phyloP scores from a whole-genome alignment of 179 eudicot species.

The Vitellaria paradoxa region DNA sequence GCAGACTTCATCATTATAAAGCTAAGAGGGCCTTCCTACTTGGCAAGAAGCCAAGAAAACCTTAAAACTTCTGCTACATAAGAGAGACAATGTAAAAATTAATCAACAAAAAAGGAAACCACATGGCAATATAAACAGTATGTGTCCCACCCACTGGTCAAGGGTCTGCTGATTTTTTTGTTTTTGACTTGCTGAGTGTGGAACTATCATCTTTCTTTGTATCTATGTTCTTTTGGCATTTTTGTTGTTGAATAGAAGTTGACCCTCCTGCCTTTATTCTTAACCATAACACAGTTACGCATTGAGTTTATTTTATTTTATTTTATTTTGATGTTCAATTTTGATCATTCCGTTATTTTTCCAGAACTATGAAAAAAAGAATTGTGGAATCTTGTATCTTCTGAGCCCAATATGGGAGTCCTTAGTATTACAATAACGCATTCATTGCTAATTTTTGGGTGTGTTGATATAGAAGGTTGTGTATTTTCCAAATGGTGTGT shows the following conservation, averaged over 20 bases:
- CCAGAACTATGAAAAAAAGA: neutral
- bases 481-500: conserved; percentile 73
- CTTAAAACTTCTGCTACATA: neutral
- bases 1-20: neutral
- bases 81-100: neutral
- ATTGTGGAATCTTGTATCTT: neutral
- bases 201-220: neutral
- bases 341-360: conserved; percentile 1
- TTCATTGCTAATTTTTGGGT: neutral
- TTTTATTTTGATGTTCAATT: neutral
- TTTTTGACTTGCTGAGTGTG: neutral
- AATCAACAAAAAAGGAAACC: neutral
- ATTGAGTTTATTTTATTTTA: no score
- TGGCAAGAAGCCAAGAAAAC: neutral
- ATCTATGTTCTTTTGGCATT: neutral
- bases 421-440: neutral
- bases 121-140: neutral
- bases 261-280: neutral
- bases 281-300: neutral
- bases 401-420: neutral
- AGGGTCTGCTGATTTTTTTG: neutral
- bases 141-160: neutral
- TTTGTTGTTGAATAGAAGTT: neutral
- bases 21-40: neutral
- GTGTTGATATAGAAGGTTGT: conserved; percentile 33